Evolutionary conservation across 2,329 filamentous ascomycete species (phyloP).

Genomic region (Colletotrichum gloeosporioides): DNA sequence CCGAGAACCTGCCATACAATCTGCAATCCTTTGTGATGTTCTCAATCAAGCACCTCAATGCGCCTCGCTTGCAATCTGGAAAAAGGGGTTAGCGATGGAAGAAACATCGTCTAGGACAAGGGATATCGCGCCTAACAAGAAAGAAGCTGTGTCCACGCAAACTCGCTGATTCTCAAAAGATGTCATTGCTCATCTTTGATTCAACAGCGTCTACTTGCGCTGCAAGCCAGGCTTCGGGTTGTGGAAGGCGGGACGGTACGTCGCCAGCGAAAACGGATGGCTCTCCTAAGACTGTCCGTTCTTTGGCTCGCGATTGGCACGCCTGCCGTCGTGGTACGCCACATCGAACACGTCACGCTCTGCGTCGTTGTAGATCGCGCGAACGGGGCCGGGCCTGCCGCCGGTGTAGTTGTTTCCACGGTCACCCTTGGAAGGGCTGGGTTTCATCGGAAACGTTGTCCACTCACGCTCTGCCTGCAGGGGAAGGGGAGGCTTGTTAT

Average conservation of each 20-base stretch:
- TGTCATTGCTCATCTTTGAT: background rate
- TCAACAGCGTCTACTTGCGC: background rate
- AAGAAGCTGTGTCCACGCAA: background rate
- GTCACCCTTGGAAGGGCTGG: too few relatives aligned
- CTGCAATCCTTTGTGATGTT: background rate
- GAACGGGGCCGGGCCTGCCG: too few relatives aligned
- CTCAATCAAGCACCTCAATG: background rate
- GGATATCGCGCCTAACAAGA: background rate
- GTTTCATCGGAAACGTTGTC: too few relatives aligned
- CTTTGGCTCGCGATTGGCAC: background rate
- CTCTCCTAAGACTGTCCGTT: too few relatives aligned
- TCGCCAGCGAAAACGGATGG: background rate
- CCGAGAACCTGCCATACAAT: background rate
- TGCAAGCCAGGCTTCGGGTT: background rate
- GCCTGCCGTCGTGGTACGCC: background rate
- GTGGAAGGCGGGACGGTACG: background rate
- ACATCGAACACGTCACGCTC: background rate
- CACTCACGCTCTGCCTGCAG: too few relatives aligned
- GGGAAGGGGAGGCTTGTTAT: too few relatives aligned
- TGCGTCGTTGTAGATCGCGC: too few relatives aligned
- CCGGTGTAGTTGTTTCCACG: too few relatives aligned
- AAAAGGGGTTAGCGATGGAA: background rate
- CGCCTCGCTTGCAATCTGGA: background rate
- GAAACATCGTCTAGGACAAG: background rate
- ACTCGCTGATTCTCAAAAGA: background rate